Evolutionary conservation across 345 rosid genomes (phyloP).

Genomic region (Cochlearia excelsa): DNA sequence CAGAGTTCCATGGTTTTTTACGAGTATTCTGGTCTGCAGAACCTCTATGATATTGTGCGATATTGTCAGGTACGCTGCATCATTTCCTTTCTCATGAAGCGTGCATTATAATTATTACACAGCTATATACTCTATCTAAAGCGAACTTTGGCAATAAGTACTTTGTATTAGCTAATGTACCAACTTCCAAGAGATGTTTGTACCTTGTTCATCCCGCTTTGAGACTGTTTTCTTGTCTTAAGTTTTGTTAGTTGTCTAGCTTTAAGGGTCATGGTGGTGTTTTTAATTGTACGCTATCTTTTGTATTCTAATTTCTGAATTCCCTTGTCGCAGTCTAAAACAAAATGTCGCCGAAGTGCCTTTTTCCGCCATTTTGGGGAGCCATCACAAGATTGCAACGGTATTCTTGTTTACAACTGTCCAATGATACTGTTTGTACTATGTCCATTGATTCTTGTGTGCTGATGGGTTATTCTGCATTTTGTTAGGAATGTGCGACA

Average conservation of each 20-base stretch:
- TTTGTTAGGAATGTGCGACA: conserved; percentile 90
- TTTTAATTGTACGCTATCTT: neutral
- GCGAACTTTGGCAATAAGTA: conserved; percentile 14
- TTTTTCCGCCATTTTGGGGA: conserved; percentile 86
- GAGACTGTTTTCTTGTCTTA: conserved; percentile 12
- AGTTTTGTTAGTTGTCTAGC: conserved; percentile 2
- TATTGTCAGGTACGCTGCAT: conserved; percentile 74
- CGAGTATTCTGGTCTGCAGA: conserved; percentile 91
- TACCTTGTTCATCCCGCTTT: neutral
- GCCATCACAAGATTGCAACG: conserved; percentile 83
- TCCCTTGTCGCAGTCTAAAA: conserved; percentile 55
- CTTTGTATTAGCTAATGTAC: neutral
- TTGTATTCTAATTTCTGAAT: conserved; percentile 11
- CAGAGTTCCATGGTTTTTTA: conserved; percentile 99
- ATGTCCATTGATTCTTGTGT: neutral
- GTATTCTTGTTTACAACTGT: conserved; percentile 38
- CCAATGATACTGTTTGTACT: conserved; percentile 11
- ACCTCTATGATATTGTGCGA: conserved; percentile 81
- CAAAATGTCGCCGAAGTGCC: conserved; percentile 76
- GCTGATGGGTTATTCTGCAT: conserved; percentile 16
- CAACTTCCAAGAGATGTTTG: conserved; percentile 9
- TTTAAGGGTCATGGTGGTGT: conserved; percentile 1
- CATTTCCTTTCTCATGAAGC: conserved; percentile 1
- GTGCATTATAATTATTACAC: conserved; percentile 5
- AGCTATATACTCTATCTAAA: neutral